Conservation (phyloP, 1,284 basidiomycete species). For the Coniferiporia weirii region DNA sequence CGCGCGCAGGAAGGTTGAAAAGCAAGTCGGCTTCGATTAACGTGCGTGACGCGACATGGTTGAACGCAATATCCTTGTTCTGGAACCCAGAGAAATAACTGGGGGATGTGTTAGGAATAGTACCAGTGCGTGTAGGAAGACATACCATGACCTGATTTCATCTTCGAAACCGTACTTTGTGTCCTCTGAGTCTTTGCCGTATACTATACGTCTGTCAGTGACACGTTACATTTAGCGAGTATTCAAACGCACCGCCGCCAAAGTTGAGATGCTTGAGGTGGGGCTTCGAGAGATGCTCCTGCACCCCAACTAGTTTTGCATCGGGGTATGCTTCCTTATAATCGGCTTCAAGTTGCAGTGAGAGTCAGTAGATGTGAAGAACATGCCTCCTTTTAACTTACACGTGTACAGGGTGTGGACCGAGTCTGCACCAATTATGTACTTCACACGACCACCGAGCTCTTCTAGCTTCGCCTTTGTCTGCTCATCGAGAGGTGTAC, state of each 20-base stretch:
- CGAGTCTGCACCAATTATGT: constrained; percentile 58
- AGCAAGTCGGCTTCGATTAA: constrained; percentile 86
- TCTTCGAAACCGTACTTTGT: constrained; percentile 80
- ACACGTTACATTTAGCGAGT: constrained; percentile 1
- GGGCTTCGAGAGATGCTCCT: constrained; percentile 45
- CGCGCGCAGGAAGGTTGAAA: constrained; percentile 83
- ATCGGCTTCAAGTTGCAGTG: constrained; percentile 37
- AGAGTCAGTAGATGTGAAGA: neutral
- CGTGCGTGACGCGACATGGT: constrained; percentile 74
- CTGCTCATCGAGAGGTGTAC: constrained; percentile 70
- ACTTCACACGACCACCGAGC: constrained; percentile 71
- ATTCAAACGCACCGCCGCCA: constrained; percentile 51
- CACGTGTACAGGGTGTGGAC: constrained; percentile 65
- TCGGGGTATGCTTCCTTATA: constrained; percentile 73
- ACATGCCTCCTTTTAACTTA: constrained; percentile 26
- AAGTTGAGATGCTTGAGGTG: constrained; percentile 36
- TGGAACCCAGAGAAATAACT: constrained; percentile 73
- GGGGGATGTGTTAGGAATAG: neutral
- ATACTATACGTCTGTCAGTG: constrained; percentile 37
- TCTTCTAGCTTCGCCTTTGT: constrained; percentile 69
- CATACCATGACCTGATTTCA: constrained; percentile 46
- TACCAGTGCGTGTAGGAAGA: neutral
- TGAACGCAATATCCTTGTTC: constrained; percentile 88
- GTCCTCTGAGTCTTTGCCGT: constrained; percentile 55
- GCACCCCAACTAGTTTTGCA: constrained; percentile 70